Percentiles rank a stretch among this genome's conserved stretches.
Evolutionary conservation across 129 eudicot species (phyloP).

Genomic region (Flaveria ramosissima): DNA sequence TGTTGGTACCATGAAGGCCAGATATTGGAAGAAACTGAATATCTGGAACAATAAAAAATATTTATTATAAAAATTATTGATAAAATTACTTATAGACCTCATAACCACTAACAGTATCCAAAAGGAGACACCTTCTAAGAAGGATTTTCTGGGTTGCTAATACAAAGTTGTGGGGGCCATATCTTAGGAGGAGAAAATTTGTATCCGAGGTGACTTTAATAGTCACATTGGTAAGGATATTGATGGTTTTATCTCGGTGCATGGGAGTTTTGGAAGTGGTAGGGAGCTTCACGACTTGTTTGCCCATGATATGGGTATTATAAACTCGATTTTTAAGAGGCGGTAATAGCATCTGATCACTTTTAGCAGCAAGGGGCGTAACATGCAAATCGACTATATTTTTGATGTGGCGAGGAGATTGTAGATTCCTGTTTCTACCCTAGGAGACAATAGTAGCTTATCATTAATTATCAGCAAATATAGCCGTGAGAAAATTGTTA

Average conservation of each 20-base stretch:
- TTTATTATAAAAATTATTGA: background rate
- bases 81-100: background rate
- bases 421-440: background rate
- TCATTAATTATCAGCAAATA: background rate
- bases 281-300: background rate
- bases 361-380: background rate
- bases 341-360: background rate
- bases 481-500: background rate
- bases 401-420: background rate
- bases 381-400: background rate
- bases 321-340: background rate
- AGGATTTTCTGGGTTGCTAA: too few species aligned
- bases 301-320: background rate
- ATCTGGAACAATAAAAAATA: slow-evolving; percentile 46
- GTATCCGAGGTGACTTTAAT: background rate
- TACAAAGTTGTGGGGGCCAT: too few species aligned
- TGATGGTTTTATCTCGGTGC: background rate
- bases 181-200: too few species aligned
- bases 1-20: slow-evolving; percentile 75
- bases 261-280: background rate
- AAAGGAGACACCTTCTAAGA: background rate
- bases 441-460: background rate
- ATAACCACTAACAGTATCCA: background rate
- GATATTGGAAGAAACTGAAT: slow-evolving; percentile 92
- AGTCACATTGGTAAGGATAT: background rate